Evolutionary conservation across 192 early-diverging fungal genomes (phyloP).

Genomic region (Dimargaris verticillata): DNA sequence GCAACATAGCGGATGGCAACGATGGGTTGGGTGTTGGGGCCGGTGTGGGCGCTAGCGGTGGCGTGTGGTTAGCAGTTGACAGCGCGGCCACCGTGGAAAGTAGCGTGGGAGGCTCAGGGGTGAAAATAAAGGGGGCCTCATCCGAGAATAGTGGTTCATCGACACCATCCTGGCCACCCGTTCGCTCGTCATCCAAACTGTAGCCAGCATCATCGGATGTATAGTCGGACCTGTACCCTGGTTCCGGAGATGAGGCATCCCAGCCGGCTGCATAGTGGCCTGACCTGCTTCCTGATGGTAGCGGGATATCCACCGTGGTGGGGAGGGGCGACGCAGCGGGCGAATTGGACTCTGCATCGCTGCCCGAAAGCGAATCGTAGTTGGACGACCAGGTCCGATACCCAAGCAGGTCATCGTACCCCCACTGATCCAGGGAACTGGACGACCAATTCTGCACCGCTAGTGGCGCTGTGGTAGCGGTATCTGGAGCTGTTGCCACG

Average conservation of each 20-base stretch:
- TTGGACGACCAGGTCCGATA: not conserved
- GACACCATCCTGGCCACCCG: not conserved
- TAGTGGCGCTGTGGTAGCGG: not conserved
- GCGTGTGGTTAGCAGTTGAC: not conserved
- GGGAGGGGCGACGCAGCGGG: not conserved
- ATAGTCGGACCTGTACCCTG: too few relatives aligned
- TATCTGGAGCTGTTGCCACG: not conserved
- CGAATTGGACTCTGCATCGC: not conserved
- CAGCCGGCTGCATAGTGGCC: not conserved
- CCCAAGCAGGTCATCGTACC: not conserved
- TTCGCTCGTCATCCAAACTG: not conserved
- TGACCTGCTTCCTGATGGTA: not conserved
- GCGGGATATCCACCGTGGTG: not conserved
- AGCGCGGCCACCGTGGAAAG: not conserved
- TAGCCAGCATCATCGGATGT: conserved; percentile 3
- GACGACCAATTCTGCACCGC: conserved; percentile 1
- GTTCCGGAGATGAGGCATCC: not conserved
- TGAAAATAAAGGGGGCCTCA: not conserved
- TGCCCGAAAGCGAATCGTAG: not conserved
- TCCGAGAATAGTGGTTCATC: not conserved
- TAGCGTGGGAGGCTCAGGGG: not conserved
- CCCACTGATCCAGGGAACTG: conserved; percentile 10
- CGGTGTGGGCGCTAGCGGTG: conserved; percentile 1
- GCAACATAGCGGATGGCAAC: too few relatives aligned
- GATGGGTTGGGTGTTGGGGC: conserved; percentile 4